phyloP scores from a whole-genome alignment of 345 rosid species.

The Aegle marmelos region DNA sequence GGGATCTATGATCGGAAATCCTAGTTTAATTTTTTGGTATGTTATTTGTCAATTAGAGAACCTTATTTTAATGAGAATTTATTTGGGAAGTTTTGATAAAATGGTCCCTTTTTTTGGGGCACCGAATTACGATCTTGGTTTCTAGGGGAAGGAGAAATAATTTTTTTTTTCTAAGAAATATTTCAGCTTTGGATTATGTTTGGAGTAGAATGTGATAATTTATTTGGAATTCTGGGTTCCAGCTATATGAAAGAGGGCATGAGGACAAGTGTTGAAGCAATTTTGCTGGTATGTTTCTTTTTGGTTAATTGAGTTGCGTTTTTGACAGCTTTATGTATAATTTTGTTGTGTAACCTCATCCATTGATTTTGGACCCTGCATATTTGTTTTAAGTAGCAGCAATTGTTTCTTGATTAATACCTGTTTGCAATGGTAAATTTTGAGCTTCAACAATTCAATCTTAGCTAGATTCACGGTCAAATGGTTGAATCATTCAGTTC shows the following conservation, averaged over 20 bases:
- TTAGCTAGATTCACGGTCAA: neutral
- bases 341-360: neutral
- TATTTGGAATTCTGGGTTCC: slow-evolving; percentile 20
- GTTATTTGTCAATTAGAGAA: neutral
- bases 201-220: slow-evolving; percentile 8
- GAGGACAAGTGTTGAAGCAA: slow-evolving; percentile 95
- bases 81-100: neutral
- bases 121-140: neutral
- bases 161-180: neutral
- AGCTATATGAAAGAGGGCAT: slow-evolving; percentile 97
- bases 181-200: neutral
- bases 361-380: neutral
- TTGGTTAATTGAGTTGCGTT: neutral
- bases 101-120: neutral
- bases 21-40: slow-evolving; percentile 4
- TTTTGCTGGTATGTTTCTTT: slow-evolving; percentile 70
- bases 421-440: neutral
- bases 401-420: neutral
- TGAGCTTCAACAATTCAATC: no score
- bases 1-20: slow-evolving; percentile 14
- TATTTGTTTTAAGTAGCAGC: neutral
- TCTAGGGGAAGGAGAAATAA: neutral
- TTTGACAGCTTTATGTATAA: neutral
- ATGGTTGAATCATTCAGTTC: neutral
- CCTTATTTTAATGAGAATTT: neutral